phyloP scores from a whole-genome alignment of 208 protist species.

The Endotrypanum monterogeii region DNA sequence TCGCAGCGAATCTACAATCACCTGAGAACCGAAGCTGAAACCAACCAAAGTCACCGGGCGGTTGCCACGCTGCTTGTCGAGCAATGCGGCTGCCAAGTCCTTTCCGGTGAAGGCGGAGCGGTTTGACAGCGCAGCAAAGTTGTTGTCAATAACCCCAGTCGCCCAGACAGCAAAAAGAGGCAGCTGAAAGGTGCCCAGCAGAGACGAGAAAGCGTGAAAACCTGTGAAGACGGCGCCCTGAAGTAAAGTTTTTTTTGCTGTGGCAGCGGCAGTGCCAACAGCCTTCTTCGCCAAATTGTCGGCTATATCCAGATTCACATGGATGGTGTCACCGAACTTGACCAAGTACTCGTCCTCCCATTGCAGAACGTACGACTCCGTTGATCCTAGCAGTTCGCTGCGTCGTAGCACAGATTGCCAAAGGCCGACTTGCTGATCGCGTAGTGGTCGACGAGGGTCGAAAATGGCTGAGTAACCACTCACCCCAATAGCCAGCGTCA shows the following conservation, averaged over 20 bases:
- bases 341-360: conserved; percentile 80
- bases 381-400: conserved; percentile 36
- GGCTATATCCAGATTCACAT: conserved; percentile 52
- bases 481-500: conserved; percentile 69
- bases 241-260: conserved; percentile 53
- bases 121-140: conserved; percentile 72
- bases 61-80: conserved; percentile 58
- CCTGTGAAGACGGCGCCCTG: conserved; percentile 69
- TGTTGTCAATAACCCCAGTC: conserved; percentile 85
- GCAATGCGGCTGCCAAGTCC: conserved; percentile 74
- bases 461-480: conserved; percentile 76
- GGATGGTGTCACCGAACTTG: conserved; percentile 69
- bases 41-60: conserved; percentile 88
- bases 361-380: conserved; percentile 71
- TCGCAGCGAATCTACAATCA: conserved; percentile 82
- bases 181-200: conserved; percentile 65
- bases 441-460: conserved; percentile 62
- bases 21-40: conserved; percentile 82
- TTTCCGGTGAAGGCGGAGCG: conserved; percentile 74
- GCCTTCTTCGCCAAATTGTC: conserved; percentile 41
- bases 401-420: conserved; percentile 66
- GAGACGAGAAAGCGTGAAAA: conserved; percentile 62
- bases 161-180: conserved; percentile 83
- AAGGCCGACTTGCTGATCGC: conserved; percentile 82
- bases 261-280: conserved; percentile 36